These are phyloP conservation scores for Ogataea corticis DNA, from an alignment of 805 yeast genomes.

Conservation along the genomic window DNA sequence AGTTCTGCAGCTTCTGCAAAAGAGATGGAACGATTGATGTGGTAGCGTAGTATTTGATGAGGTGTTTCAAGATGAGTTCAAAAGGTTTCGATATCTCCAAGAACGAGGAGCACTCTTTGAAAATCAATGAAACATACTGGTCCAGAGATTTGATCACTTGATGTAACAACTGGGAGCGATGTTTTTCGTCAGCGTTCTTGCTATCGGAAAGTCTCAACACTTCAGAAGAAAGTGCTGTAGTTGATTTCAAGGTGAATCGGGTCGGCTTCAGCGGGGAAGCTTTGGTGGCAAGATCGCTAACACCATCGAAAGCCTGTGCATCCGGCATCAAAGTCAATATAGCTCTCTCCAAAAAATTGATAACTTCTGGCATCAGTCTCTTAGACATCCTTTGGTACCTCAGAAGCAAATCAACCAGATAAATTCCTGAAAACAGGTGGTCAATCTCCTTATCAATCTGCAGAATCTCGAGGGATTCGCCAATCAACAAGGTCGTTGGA, in stretches of 20 bases:
- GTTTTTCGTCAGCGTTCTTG: constrained; percentile 15
- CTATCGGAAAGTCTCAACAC: constrained; percentile 18
- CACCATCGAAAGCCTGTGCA: constrained; percentile 25
- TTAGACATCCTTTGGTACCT: constrained; percentile 80
- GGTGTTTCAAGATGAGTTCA: constrained; percentile 41
- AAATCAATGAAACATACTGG: constrained; percentile 35
- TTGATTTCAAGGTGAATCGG: constrained; percentile 20
- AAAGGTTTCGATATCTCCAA: constrained; percentile 58
- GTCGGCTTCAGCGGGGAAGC: constrained; percentile 15
- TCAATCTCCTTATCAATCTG: constrained; percentile 30
- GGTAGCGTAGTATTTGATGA: constrained; percentile 38
- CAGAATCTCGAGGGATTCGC: constrained; percentile 63
- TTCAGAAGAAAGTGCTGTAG: constrained; percentile 13
- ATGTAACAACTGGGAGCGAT: constrained; percentile 33
- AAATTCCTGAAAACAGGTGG: constrained; percentile 56
- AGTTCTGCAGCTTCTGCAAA: constrained; percentile 46
- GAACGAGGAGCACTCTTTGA: constrained; percentile 66
- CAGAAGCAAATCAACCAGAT: constrained; percentile 61
- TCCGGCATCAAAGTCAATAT: constrained; percentile 45
- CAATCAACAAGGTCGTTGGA: constrained; percentile 72
- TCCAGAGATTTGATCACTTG: constrained; percentile 38
- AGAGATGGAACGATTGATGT: constrained; percentile 37
- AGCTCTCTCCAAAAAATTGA: constrained; percentile 55
- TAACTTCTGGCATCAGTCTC: constrained; percentile 79
- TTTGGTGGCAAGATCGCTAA: constrained; percentile 23